These are phyloP conservation scores for Trichosporon faecale DNA, from an alignment of 1,284 basidiomycete genomes.

Conservation along the genomic window DNA sequence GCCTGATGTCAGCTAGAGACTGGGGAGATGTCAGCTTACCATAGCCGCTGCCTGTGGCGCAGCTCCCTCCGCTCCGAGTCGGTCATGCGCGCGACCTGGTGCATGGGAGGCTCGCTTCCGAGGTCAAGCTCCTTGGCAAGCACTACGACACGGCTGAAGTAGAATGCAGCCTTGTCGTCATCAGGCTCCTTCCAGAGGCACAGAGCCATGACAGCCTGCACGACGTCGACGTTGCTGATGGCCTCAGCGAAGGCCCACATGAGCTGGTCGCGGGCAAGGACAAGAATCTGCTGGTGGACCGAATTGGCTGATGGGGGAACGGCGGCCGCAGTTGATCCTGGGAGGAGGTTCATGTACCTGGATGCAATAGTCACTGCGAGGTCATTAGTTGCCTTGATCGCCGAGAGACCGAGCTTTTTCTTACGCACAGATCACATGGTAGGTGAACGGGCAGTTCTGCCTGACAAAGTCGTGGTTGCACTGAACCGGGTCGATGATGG, in stretches of 20 bases:
- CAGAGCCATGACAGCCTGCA: constrained; percentile 35
- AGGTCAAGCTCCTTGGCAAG: constrained; percentile 40
- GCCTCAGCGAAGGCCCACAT: constrained; percentile 40
- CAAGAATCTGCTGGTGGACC: constrained; percentile 38
- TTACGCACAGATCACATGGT: constrained; percentile 36
- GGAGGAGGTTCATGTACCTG: constrained; percentile 28
- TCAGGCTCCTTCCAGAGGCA: constrained; percentile 42
- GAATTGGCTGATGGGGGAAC: constrained; percentile 30
- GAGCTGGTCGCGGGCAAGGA: constrained; percentile 37
- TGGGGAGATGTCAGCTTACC: constrained; percentile 25
- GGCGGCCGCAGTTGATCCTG: constrained; percentile 17
- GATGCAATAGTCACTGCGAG: constrained; percentile 35
- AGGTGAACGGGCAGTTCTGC: constrained; percentile 34
- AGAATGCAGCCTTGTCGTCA: constrained; percentile 42
- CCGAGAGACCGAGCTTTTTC: not conserved
- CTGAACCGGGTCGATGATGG: constrained; percentile 31
- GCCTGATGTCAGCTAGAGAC: constrained; percentile 22
- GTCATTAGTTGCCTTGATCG: not conserved
- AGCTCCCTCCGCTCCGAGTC: constrained; percentile 25
- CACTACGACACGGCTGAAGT: constrained; percentile 38
- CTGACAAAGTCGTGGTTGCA: constrained; percentile 31
- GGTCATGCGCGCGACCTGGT: constrained; percentile 26
- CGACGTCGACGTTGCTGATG: constrained; percentile 31
- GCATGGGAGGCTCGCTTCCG: constrained; percentile 27
- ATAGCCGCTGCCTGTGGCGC: constrained; percentile 34